Base-by-base conservation (phyloP, 2,329 filamentous ascomycete species). In the Magnaporthiopsis rhizophila region DNA sequence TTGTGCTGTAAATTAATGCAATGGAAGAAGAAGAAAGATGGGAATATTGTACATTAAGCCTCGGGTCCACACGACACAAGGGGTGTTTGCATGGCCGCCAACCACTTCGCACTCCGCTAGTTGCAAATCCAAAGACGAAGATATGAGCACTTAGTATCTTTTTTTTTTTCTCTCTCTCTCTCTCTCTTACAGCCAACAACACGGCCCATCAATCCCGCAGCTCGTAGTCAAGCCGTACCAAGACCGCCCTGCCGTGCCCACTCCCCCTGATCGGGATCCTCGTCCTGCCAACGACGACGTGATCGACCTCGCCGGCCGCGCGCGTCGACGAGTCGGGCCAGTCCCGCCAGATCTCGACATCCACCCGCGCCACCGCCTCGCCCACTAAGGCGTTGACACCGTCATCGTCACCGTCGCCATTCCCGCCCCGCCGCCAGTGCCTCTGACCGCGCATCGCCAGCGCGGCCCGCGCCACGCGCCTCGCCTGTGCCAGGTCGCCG, bases 291-390 rank as follows among this genome's bases (percentile, higher is more conserved):
- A 75, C 63, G 0, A 36, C 21, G 15, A 76, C 65, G 1, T 62
- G 64, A 12, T 61, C 53, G 0, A 65, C 68, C 62, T 77, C 71
- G 28, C 68, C 72, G 5, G 73, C 72, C 0, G 67, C 67, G 0
- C 75, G 45, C 28, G 69, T 15, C 68, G 67, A 58, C 13, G 76
- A 64, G 69, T 83, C 81, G 0, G 86, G 86, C 74, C 81, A 84
- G 72, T 94, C 90, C 64, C 88, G 78, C 91, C 90, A 94, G 6
- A 93, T 80, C 73, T 92, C 87, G 2, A 88, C n/a, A 65, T 75
- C 68, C 5, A 64, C 63, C 9, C 64, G 64, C 30, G 73, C 64
- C 18, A 79, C 81, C 70, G 85, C 75, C n/a, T 73, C 69, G 1
- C 82, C 80, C 3, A 94, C 88, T 21, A 58, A 18, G 15, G 57